Percentiles rank a stretch among this genome's conserved stretches.
Conservation (phyloP, 176 grass and related monocot species). For the Oropetium thomaeum region DNA sequence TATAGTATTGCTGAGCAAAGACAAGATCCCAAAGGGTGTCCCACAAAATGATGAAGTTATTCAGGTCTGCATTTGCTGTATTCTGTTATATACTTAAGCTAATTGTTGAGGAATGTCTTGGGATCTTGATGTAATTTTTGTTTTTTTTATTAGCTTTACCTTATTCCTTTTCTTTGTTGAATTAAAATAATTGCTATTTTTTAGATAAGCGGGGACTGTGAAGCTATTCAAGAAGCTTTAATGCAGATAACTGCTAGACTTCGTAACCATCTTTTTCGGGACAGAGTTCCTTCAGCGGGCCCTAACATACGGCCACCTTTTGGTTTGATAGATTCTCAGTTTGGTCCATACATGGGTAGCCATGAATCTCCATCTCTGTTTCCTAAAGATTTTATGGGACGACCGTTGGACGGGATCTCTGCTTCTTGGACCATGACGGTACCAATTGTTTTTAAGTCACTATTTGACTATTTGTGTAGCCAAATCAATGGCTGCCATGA, state of each 20-base stretch:
- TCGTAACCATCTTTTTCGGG: slow-evolving; percentile 78
- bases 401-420: slow-evolving; percentile 58
- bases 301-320: slow-evolving; percentile 55
- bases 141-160: slow-evolving; percentile 2
- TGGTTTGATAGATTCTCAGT: slow-evolving; percentile 56
- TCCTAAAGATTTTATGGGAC: slow-evolving; percentile 63
- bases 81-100: background rate
- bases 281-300: slow-evolving; percentile 48
- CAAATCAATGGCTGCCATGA: background rate
- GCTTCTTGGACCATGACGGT: slow-evolving; percentile 62
- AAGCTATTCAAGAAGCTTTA: slow-evolving; percentile 83
- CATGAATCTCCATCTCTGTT: slow-evolving; percentile 58
- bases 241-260: slow-evolving; percentile 84
- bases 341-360: slow-evolving; percentile 60
- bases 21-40: slow-evolving; percentile 62
- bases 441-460: background rate
- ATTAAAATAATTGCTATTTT: slow-evolving; percentile 31
- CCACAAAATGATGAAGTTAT: slow-evolving; percentile 77
- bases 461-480: background rate
- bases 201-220: slow-evolving; percentile 73
- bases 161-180: slow-evolving; percentile 7
- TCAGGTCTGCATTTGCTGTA: slow-evolving; percentile 53
- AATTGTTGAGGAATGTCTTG: background rate
- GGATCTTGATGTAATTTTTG: background rate
- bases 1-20: slow-evolving; percentile 77